phyloP scores from a whole-genome alignment of 176 grass and related monocot species.

The Chloris gayana region DNA sequence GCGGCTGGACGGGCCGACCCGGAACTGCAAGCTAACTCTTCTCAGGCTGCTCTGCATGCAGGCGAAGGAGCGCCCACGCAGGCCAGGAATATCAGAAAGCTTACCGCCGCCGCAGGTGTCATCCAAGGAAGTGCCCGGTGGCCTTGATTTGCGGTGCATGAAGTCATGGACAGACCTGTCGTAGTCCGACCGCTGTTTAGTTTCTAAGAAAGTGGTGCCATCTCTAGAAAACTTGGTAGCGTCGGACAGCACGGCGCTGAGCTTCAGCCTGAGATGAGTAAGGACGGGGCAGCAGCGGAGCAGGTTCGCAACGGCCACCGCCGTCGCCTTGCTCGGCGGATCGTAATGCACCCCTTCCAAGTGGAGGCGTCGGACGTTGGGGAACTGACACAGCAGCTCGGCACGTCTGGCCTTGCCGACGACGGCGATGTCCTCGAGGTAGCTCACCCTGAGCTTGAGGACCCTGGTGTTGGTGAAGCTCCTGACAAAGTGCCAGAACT shows the following conservation, averaged over 20 bases:
- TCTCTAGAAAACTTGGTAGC: too few relatives aligned
- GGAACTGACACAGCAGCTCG: background rate
- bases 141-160: too few relatives aligned
- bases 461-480: background rate
- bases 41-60: too few relatives aligned
- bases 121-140: too few relatives aligned
- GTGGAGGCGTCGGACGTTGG: background rate
- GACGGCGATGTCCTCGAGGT: background rate
- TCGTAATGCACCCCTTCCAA: background rate
- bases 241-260: too few relatives aligned
- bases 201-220: too few relatives aligned
- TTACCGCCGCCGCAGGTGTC: too few relatives aligned
- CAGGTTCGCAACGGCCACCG: constrained; percentile 6
- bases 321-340: background rate
- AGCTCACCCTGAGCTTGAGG: constrained; percentile 9
- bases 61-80: too few relatives aligned
- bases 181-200: too few relatives aligned
- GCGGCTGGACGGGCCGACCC: background rate
- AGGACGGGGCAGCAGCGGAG: constrained; percentile 9
- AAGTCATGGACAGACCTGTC: too few relatives aligned
- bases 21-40: background rate
- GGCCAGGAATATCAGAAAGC: too few relatives aligned
- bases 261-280: too few relatives aligned
- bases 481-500: background rate
- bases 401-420: background rate